These are phyloP conservation scores for Leptodontidium sp. DNA, from an alignment of 2,329 filamentous ascomycete species.

Conservation along the genomic window DNA sequence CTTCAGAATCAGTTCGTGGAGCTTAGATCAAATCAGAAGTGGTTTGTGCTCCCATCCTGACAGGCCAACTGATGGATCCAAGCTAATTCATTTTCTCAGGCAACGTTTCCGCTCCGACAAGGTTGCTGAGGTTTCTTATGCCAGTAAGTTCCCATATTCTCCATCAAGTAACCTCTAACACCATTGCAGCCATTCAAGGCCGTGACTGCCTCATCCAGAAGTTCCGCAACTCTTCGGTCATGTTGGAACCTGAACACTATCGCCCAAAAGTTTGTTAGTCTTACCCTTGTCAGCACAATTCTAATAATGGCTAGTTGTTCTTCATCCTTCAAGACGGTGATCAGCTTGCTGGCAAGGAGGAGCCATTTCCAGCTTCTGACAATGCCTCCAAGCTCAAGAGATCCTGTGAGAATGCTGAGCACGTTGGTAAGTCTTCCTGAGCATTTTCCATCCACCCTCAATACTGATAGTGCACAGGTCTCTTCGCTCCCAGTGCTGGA, in stretches of 20 bases:
- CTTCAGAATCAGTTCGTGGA: constrained; percentile 69
- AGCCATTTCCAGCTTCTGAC: constrained; percentile 79
- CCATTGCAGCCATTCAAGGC: constrained; percentile 79
- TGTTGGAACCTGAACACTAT: constrained; percentile 84
- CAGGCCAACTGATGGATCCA: background rate
- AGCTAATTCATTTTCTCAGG: constrained; percentile 50
- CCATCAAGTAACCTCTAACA: constrained; percentile 42
- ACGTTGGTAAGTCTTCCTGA: constrained; percentile 70
- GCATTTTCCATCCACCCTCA: background rate
- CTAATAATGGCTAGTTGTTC: constrained; percentile 58
- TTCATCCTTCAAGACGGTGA: constrained; percentile 56
- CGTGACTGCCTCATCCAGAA: constrained; percentile 91
- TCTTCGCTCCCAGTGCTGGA: constrained; percentile 82
- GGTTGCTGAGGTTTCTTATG: constrained; percentile 89
- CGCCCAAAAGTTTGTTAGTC: constrained; percentile 76
- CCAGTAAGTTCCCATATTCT: constrained; percentile 67
- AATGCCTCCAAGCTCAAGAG: constrained; percentile 89
- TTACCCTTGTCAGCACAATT: constrained; percentile 29
- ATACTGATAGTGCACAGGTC: constrained; percentile 57
- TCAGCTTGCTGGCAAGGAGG: constrained; percentile 76
- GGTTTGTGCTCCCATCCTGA: constrained; percentile 54
- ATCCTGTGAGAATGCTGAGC: constrained; percentile 85
- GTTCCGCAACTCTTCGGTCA: constrained; percentile 95
- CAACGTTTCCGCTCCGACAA: constrained; percentile 86
- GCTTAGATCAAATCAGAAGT: constrained; percentile 73